Evolutionary conservation across 208 protist species (phyloP).

Genomic region (Trypanosoma avium): DNA sequence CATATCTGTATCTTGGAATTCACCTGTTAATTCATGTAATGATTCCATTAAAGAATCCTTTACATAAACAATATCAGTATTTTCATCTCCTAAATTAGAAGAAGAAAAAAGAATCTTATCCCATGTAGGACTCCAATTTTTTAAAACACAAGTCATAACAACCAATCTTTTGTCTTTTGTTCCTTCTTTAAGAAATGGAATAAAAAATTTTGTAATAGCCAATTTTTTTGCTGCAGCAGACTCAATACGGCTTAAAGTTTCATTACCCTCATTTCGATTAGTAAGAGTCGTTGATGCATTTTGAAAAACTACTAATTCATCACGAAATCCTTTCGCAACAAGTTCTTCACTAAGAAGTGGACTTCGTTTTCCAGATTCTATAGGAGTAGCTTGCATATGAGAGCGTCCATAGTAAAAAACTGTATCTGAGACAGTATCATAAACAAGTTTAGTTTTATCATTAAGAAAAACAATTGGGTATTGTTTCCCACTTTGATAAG

Average conservation of each 20-base stretch:
- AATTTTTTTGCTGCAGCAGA: slow-evolving; percentile 40
- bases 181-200: slow-evolving; percentile 28
- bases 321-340: slow-evolving; percentile 26
- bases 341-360: slow-evolving; percentile 34
- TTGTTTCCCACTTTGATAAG: slow-evolving; percentile 14
- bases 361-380: slow-evolving; percentile 24
- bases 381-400: slow-evolving; percentile 6
- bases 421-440: slow-evolving; percentile 28
- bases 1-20: slow-evolving; percentile 32
- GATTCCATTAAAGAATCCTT: slow-evolving; percentile 32
- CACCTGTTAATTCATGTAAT: slow-evolving; percentile 25
- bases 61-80: slow-evolving; percentile 32
- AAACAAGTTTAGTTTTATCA: slow-evolving; percentile 57
- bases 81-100: not conserved
- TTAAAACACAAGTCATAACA: slow-evolving; percentile 22
- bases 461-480: slow-evolving; percentile 43
- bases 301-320: slow-evolving; percentile 30
- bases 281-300: slow-evolving; percentile 24
- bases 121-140: slow-evolving; percentile 14
- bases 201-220: slow-evolving; percentile 42
- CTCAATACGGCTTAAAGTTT: slow-evolving; percentile 9
- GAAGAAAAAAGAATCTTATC: slow-evolving; percentile 23
- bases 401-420: slow-evolving; percentile 38
- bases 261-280: slow-evolving; percentile 18
- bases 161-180: slow-evolving; percentile 25